These are phyloP conservation scores for Conringia planisiliqua DNA, from an alignment of 345 rosid genomes.

Conservation along the genomic window DNA sequence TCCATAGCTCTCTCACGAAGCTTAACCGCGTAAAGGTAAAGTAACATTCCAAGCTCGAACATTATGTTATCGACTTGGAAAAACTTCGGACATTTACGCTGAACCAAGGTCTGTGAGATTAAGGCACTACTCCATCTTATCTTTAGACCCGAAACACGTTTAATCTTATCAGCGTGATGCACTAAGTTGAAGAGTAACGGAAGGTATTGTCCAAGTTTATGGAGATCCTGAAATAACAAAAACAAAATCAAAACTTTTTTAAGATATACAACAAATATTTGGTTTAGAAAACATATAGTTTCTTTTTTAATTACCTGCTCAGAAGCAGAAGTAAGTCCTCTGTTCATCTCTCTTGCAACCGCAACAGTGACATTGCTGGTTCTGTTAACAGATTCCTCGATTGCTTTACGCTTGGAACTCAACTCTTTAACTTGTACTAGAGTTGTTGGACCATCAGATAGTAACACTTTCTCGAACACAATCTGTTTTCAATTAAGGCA, in stretches of 20 bases:
- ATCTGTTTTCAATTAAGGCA: slow-evolving; percentile 36
- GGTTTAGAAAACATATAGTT: neutral
- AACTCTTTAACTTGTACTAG: slow-evolving; percentile 58
- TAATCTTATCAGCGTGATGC: slow-evolving; percentile 41
- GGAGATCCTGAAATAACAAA: slow-evolving; percentile 48
- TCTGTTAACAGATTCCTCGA: slow-evolving; percentile 63
- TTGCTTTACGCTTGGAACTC: slow-evolving; percentile 55
- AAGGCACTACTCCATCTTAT: slow-evolving; percentile 73
- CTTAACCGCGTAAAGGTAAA: slow-evolving; percentile 53
- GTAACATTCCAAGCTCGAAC: slow-evolving; percentile 66
- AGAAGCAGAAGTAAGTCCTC: slow-evolving; percentile 56
- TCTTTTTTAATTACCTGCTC: slow-evolving; percentile 42
- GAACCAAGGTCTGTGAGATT: slow-evolving; percentile 47
- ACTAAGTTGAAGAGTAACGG: slow-evolving; percentile 63
- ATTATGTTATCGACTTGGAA: slow-evolving; percentile 52
- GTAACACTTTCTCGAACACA: slow-evolving; percentile 52
- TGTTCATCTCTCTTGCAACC: slow-evolving; percentile 65
- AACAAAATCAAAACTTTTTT: neutral
- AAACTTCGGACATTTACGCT: slow-evolving; percentile 53
- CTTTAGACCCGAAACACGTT: slow-evolving; percentile 48
- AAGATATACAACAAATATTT: neutral
- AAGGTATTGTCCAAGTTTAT: slow-evolving; percentile 57
- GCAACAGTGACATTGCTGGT: slow-evolving; percentile 55
- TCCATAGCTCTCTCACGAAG: slow-evolving; percentile 73
- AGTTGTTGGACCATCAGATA: slow-evolving; percentile 50